These are phyloP conservation scores for Corynascus novoguineensis DNA, from an alignment of 495 filamentous ascomycete genomes.

Conservation along the genomic window DNA sequence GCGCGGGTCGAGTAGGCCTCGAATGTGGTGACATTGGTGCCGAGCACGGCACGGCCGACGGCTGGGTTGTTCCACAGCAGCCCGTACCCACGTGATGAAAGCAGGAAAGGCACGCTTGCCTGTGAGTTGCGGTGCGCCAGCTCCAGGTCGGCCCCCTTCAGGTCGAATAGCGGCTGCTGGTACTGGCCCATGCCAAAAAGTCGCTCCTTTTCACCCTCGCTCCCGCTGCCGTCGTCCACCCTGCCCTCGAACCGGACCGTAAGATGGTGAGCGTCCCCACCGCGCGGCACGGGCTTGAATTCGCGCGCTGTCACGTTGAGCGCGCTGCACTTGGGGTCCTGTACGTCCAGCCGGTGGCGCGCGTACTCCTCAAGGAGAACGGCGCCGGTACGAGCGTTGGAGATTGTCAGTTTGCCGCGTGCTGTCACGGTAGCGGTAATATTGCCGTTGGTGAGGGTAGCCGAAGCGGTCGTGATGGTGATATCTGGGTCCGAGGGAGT, in stretches of 20 bases:
- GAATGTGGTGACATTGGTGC: slow-evolving; percentile 54
- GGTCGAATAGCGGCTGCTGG: slow-evolving; percentile 51
- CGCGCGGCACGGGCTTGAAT: slow-evolving; percentile 47
- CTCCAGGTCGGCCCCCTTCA: slow-evolving; percentile 53
- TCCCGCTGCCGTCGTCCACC: too few relatives aligned
- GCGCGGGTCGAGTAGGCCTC: slow-evolving; percentile 49
- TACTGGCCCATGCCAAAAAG: slow-evolving; percentile 62
- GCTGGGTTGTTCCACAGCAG: slow-evolving; percentile 56
- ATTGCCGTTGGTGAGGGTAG: slow-evolving; percentile 45
- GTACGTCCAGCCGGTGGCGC: slow-evolving; percentile 45
- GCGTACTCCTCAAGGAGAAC: slow-evolving; percentile 53
- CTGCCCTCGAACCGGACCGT: slow-evolving; percentile 47
- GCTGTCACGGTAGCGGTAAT: slow-evolving; percentile 45
- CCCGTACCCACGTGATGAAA: slow-evolving; percentile 52
- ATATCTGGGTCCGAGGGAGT: background rate
- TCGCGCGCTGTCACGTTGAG: slow-evolving; percentile 50
- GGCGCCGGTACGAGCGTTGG: slow-evolving; percentile 28
- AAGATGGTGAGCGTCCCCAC: slow-evolving; percentile 43
- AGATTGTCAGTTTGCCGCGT: slow-evolving; percentile 48
- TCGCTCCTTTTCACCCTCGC: slow-evolving; percentile 48
- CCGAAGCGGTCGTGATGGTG: background rate
- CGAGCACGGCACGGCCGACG: slow-evolving; percentile 51
- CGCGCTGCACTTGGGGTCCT: slow-evolving; percentile 52
- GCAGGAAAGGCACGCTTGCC: slow-evolving; percentile 51
- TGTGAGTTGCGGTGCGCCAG: slow-evolving; percentile 59